phyloP scores from a whole-genome alignment of 371 early-diverging fungal species.

The Choanephora cucurbitarum region DNA sequence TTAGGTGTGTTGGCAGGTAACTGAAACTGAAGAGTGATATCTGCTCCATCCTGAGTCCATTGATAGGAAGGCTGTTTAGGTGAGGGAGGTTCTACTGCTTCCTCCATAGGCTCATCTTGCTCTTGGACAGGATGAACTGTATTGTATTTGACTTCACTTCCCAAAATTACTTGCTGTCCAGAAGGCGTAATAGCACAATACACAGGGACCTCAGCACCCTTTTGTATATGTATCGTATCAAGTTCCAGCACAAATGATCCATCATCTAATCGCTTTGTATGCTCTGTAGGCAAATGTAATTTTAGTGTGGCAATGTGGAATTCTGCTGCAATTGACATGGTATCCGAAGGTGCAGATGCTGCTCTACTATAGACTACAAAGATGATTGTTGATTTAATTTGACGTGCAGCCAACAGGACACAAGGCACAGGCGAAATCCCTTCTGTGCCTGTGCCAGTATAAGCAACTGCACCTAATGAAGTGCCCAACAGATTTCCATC shows the following conservation, averaged over 20 bases:
- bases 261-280: slow-evolving; percentile 1
- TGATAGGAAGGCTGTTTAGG: slow-evolving; percentile 48
- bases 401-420: slow-evolving; percentile 34
- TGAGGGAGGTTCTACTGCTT: slow-evolving; percentile 27
- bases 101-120: slow-evolving; percentile 2
- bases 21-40: slow-evolving; percentile 65
- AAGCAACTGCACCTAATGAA: slow-evolving; percentile 22
- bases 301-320: slow-evolving; percentile 52
- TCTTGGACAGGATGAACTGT: slow-evolving; percentile 6
- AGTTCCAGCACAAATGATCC: slow-evolving; percentile 13
- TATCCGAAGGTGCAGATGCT: slow-evolving; percentile 14
- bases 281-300: slow-evolving; percentile 24
- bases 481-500: slow-evolving; percentile 13
- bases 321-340: slow-evolving; percentile 7
- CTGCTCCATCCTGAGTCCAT: slow-evolving; percentile 74
- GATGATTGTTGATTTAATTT: slow-evolving; percentile 20
- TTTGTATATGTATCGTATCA: slow-evolving; percentile 47
- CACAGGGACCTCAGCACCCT: slow-evolving; percentile 65
- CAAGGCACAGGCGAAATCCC: slow-evolving; percentile 51
- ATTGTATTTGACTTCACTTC: slow-evolving; percentile 45
- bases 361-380: slow-evolving; percentile 43
- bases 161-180: slow-evolving; percentile 54
- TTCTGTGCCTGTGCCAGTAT: slow-evolving; percentile 41
- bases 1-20: slow-evolving; percentile 57
- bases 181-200: slow-evolving; percentile 58